Evolutionary conservation across 2,329 filamentous ascomycete species (phyloP).

Genomic region (Pezicula radicicola): DNA sequence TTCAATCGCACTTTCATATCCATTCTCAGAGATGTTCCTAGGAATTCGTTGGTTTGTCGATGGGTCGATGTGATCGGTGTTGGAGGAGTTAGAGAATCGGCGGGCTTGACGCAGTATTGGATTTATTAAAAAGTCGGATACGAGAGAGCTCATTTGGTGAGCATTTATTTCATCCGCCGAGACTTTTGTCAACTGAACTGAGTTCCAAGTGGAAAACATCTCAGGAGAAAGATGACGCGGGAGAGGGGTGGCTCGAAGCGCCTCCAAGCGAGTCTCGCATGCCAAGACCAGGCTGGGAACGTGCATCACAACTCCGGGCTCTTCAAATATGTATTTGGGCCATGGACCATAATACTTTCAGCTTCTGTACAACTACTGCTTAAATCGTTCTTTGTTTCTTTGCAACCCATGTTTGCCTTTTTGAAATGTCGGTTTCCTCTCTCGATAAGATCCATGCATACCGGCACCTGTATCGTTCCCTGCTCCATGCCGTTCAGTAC

Average conservation of each 20-base stretch:
- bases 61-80: slow-evolving; percentile 32
- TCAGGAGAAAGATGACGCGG: neutral
- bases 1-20: slow-evolving; percentile 20
- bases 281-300: neutral
- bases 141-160: slow-evolving; percentile 56
- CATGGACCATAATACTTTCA: too few relatives aligned
- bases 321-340: too few relatives aligned
- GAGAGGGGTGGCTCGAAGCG: neutral
- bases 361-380: too few relatives aligned
- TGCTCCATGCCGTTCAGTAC: slow-evolving; percentile 70
- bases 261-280: neutral
- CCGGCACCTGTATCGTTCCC: slow-evolving; percentile 63
- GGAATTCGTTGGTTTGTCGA: slow-evolving; percentile 15
- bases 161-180: slow-evolving; percentile 13
- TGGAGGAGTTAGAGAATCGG: slow-evolving; percentile 48
- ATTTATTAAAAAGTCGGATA: slow-evolving; percentile 64
- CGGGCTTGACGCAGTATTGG: slow-evolving; percentile 64
- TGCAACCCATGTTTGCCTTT: neutral
- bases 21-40: slow-evolving; percentile 2
- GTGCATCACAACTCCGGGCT: too few relatives aligned
- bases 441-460: slow-evolving; percentile 60
- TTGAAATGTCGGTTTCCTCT: slow-evolving; percentile 11
- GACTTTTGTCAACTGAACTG: neutral
- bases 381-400: neutral
- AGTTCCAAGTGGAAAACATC: neutral